Conservation (phyloP, 352 stramenopile genomes). For the Phytopythium delawarense region DNA sequence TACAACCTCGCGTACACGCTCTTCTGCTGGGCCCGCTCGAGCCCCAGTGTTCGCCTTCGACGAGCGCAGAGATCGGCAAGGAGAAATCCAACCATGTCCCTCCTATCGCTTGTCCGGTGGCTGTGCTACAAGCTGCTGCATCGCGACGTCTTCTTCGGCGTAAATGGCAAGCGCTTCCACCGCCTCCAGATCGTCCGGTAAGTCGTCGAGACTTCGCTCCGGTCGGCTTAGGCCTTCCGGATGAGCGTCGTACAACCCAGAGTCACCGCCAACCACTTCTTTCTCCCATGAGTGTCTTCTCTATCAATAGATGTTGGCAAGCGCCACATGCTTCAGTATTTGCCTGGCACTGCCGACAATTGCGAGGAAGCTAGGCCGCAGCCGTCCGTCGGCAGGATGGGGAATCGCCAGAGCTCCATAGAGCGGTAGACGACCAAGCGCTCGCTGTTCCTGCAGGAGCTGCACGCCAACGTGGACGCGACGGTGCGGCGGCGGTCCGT, state of each 20-base stretch:
- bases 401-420: not conserved
- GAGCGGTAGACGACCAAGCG: not conserved
- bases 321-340: too few relatives aligned
- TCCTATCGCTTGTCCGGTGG: not conserved
- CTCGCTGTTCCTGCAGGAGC: constrained; percentile 19
- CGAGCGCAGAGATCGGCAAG: not conserved
- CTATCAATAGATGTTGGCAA: too few relatives aligned
- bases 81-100: not conserved
- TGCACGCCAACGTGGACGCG: constrained; percentile 15
- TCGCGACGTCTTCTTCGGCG: constrained; percentile 20
- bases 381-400: not conserved
- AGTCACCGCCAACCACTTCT: constrained; percentile 28
- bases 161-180: constrained; percentile 20
- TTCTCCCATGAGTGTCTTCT: not conserved
- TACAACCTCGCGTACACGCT: constrained; percentile 21
- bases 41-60: not conserved
- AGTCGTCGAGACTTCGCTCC: constrained; percentile 21
- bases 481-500: constrained; percentile 20
- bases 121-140: constrained; percentile 15
- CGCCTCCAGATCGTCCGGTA: constrained; percentile 24
- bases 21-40: constrained; percentile 9
- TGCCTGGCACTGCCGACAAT: too few relatives aligned
- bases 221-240: constrained; percentile 21
- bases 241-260: constrained; percentile 24
- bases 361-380: too few relatives aligned